phyloP scores from a whole-genome alignment of 768 basidiomycete species.

The Pulveroboletus sp. region DNA sequence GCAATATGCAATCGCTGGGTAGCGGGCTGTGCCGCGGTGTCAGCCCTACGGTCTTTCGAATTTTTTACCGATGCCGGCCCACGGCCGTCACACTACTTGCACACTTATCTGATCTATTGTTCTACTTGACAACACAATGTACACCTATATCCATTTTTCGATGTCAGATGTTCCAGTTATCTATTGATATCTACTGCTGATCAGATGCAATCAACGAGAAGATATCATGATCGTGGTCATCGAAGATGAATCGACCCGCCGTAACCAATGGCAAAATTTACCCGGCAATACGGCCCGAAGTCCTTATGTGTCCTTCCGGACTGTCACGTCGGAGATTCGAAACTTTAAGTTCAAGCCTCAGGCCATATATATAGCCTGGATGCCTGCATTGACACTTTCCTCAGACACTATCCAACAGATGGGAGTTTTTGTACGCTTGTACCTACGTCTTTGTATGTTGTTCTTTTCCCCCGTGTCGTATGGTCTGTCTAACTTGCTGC shows the following conservation, averaged over 20 bases:
- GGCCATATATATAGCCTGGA: constrained; percentile 20
- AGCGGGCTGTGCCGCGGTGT: too few relatives aligned
- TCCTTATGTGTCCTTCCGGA: constrained; percentile 15
- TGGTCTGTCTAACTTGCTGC: constrained; percentile 6
- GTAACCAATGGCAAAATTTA: constrained; percentile 26
- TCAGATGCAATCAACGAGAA: not conserved
- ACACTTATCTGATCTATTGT: too few relatives aligned
- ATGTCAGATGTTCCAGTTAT: too few relatives aligned
- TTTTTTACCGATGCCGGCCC: too few relatives aligned
- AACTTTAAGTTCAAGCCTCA: too few relatives aligned
- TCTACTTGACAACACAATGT: too few relatives aligned
- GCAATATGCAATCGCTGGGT: too few relatives aligned
- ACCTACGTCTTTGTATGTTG: constrained; percentile 27
- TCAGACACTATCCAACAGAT: constrained; percentile 33
- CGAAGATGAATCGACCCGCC: constrained; percentile 6
- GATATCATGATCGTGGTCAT: too few relatives aligned
- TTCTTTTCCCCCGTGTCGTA: not conserved
- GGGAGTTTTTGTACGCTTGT: constrained; percentile 30
- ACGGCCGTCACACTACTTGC: too few relatives aligned
- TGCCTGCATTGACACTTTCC: not conserved
- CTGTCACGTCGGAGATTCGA: constrained; percentile 28
- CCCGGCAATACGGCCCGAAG: not conserved
- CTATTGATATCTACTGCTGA: too few relatives aligned
- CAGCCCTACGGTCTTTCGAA: too few relatives aligned
- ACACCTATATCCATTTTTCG: too few relatives aligned